These are phyloP conservation scores for Mycocentrospora acerina DNA, from an alignment of 2,329 filamentous ascomycete species.

Conservation along the genomic window DNA sequence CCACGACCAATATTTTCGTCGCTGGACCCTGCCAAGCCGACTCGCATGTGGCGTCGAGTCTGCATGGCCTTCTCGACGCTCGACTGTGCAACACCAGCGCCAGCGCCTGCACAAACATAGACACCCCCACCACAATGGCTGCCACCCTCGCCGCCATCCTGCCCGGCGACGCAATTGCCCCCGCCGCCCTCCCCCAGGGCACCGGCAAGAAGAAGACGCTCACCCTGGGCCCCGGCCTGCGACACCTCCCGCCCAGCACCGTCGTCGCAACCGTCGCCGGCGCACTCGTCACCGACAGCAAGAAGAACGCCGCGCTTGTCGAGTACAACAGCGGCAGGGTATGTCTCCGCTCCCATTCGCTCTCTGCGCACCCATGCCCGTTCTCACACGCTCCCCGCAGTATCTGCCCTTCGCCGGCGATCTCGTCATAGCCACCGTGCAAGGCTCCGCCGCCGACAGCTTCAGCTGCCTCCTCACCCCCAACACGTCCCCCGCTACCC, in stretches of 20 bases:
- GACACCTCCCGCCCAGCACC: constrained; percentile 74
- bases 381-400: constrained; percentile 46
- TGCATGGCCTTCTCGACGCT: too few species aligned
- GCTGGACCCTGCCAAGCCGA: too few species aligned
- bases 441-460: constrained; percentile 71
- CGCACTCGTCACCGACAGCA: constrained; percentile 65
- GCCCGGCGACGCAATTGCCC: constrained; percentile 75
- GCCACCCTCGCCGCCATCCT: constrained; percentile 66
- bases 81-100: too few species aligned
- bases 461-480: constrained; percentile 78
- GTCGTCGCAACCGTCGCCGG: constrained; percentile 70
- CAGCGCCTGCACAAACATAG: background rate
- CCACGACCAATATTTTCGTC: too few species aligned
- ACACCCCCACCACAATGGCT: constrained; percentile 50
- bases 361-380: too few species aligned
- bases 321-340: constrained; percentile 71
- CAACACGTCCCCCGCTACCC: constrained; percentile 62
- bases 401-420: constrained; percentile 82
- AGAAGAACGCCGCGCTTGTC: constrained; percentile 77
- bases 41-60: too few species aligned
- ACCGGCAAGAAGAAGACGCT: constrained; percentile 65
- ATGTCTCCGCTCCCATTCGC: constrained; percentile 38
- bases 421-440: constrained; percentile 83
- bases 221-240: constrained; percentile 80
- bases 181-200: constrained; percentile 65